Evolutionary conservation across 106 monocot genomes (phyloP), one percentile per base, ranked within the genome.

Genomic region (Chionographis japonica): DNA sequence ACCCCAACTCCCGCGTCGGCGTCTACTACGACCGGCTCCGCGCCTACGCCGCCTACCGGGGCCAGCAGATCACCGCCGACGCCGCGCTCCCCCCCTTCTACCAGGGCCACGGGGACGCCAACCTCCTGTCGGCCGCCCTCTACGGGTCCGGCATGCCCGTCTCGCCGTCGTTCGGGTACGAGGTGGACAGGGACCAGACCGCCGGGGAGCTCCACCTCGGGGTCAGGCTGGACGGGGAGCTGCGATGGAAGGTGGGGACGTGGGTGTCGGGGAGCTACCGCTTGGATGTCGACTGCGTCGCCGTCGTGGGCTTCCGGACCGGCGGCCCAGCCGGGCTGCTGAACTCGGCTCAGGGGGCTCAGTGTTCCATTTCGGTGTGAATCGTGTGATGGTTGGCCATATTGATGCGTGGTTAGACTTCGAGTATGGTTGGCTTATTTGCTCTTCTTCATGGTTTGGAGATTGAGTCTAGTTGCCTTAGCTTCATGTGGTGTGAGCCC

Each of bases 211-310:
- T 86, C 12, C 61, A 61, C 3, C 27, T 90, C 13, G 43, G 17
- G 19, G 52, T 94, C 36, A 71, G 66, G 68, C 46, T 94, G 6
- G 82, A 78, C 17, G 94, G 94, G 41, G 43, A 61, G 70, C 60
- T 94, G 18, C 69, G 90, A n/a, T 94, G 90, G 90, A 89, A 84
- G 78, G 90, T 94, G 2, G 90, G 81, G 27, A 81, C 52, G 6
- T 90, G 86, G 90, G 78, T 90, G 10, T 90, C 94, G 0, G 77
- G 87, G 15, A n/a, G 59, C 40, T 82, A 90, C 59, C 50, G 64
- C 50, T 68, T 90, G 40, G 84, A 79, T 27, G 93, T 92, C 3
- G 66, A 82, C 55, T 92, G 91, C 54, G 62, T 77, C 37, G 79
- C 85, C 6, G 70, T 79, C 13, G 43, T 88, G 27, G 77, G 63